Evolutionary conservation across 345 rosid genomes (phyloP).

Genomic region (Clarkia xantiana): DNA sequence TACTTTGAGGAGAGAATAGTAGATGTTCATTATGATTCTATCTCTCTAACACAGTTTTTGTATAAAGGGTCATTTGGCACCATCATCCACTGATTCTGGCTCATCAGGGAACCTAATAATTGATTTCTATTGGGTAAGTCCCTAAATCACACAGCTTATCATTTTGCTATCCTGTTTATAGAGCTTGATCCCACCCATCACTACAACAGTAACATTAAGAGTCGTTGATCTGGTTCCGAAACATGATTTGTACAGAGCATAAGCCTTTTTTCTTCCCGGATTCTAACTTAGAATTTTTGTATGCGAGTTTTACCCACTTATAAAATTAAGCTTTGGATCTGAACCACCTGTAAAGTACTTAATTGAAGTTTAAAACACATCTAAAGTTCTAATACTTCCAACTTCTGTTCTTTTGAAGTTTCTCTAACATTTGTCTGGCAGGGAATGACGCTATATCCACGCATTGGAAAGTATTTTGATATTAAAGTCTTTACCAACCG

Average conservation of each 20-base stretch:
- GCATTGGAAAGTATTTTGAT: constrained; percentile 92
- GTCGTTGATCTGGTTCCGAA: neutral
- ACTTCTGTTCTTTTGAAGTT: neutral
- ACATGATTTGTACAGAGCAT: neutral
- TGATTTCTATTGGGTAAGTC: constrained; percentile 13
- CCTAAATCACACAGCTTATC: no score
- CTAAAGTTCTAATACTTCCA: constrained; percentile 6
- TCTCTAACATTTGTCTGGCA: constrained; percentile 17
- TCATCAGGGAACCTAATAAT: neutral
- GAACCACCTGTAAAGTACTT: no score
- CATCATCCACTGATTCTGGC: neutral
- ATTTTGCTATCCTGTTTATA: no score
- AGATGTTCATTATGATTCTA: neutral
- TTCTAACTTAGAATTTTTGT: no score
- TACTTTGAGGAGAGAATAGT: no score
- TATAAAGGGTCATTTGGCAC: constrained; percentile 24
- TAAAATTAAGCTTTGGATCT: no score
- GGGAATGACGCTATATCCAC: constrained; percentile 99
- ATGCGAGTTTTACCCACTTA: no score
- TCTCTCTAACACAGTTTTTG: constrained; percentile 10
- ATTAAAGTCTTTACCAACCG: constrained; percentile 95
- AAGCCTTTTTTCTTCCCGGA: no score
- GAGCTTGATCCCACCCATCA: neutral
- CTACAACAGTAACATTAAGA: neutral
- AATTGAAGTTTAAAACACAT: neutral